Base-by-base conservation (phyloP, 345 rosid species). In the Mallotus nudiflorus region DNA sequence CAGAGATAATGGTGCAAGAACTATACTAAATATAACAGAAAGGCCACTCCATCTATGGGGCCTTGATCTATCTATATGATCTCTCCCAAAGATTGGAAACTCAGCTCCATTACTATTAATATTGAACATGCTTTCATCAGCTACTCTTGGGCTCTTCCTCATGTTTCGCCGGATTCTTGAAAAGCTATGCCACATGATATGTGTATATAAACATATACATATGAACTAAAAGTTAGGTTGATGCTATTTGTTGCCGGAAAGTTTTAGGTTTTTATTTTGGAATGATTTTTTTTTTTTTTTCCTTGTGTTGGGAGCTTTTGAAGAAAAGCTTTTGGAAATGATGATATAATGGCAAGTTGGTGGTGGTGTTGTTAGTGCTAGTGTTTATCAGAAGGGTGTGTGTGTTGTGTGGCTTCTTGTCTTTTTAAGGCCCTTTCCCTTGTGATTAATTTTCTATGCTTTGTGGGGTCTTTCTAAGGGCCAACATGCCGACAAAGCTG, bases 101-200 rank as follows among this genome's bases (percentile, higher is more conserved):
- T 77, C 81, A 15, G 33, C 73, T 35, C 78, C 84, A 72, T 67
- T 55, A 1, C 66, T 18, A 68, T 48, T 52, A 14, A 56, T 18
- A 68, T 48, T 52, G 9, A 56, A 70, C 87, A 82, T 61, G 81
- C 64, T 82, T 73, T 93, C 98, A 16, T 93, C 97, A 0, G 95
- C 95, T 2, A 90, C 98, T 24, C 89, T 73, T 0, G 86, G 86
- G 66, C 93, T 83, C 77, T 89, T 92, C 77, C 82, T 75, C 52
- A 87, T 71, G 80, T 75, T 85, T 56, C 88, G 77, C 18, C 78
- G 69, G 65, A 89, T 68, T 35, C 70, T 44, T 5, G 72, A 70
- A 33, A 89, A 63, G 76, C 77, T 66, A 33, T 71, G 80, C 71
- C 77, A 76, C 95, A 89, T 86, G 52, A 46, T 27, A 25, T 33